Conservation (phyloP, 1,284 basidiomycete genomes). For the Papiliotrema laurentii region DNA sequence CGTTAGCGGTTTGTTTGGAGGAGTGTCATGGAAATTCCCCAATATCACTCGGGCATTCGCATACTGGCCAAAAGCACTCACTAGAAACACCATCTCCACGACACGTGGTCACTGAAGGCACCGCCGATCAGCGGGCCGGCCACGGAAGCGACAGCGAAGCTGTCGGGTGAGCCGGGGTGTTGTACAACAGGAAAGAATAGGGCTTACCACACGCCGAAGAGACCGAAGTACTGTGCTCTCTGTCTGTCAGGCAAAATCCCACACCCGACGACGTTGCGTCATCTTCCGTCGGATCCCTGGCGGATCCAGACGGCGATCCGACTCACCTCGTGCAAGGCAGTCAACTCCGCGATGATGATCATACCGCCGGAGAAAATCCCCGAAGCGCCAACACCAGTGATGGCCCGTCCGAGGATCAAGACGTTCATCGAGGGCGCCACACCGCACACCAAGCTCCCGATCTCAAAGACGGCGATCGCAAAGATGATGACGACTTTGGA, state of each 20-base stretch:
- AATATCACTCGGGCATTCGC: no score
- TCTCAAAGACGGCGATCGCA: slow-evolving; percentile 51
- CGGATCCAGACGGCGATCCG: no score
- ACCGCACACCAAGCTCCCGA: slow-evolving; percentile 55
- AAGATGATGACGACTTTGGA: slow-evolving; percentile 48
- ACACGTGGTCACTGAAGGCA: slow-evolving; percentile 49
- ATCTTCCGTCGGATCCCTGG: no score
- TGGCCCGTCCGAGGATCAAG: slow-evolving; percentile 52
- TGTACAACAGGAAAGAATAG: background rate
- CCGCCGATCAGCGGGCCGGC: slow-evolving; percentile 50
- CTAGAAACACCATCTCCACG: slow-evolving; percentile 35
- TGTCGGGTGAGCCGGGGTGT: slow-evolving; percentile 1
- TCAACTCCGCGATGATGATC: slow-evolving; percentile 30
- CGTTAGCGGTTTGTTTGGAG: no score
- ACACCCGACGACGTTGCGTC: slow-evolving; percentile 37
- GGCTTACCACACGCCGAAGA: slow-evolving; percentile 34
- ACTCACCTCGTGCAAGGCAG: no score
- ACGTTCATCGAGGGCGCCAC: slow-evolving; percentile 51
- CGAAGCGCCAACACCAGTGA: slow-evolving; percentile 53
- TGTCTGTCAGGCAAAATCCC: slow-evolving; percentile 36
- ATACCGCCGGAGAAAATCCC: slow-evolving; percentile 51
- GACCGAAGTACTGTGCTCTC: slow-evolving; percentile 36
- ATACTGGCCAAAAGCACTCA: background rate
- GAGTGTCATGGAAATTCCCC: no score
- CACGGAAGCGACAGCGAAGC: slow-evolving; percentile 48